phyloP scores from a whole-genome alignment of 768 basidiomycete genomes.

The Piloderma croceum region DNA sequence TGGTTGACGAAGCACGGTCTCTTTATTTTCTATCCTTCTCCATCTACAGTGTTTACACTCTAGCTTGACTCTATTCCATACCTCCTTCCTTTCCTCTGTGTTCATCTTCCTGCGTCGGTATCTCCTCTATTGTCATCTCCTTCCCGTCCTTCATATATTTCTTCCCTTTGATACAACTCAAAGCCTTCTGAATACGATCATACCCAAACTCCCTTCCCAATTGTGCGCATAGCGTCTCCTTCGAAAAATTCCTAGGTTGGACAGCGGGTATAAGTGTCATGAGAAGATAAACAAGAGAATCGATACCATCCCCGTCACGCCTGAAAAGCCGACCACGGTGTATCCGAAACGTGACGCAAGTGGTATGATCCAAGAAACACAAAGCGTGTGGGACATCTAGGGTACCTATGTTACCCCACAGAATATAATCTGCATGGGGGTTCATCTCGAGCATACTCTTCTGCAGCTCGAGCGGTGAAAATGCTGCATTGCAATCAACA shows the following conservation, averaged over 20 bases:
- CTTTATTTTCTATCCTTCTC: no score
- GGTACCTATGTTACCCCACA: conserved; percentile 1
- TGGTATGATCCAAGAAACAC: background rate
- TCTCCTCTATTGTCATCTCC: background rate
- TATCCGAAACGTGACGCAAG: background rate
- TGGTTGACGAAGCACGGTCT: no score
- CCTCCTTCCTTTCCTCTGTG: no score
- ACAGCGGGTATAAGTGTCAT: conserved; percentile 1
- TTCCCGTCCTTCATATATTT: background rate
- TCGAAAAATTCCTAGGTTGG: conserved; percentile 1
- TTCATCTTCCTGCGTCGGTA: background rate
- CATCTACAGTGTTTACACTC: no score
- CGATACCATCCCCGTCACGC: background rate
- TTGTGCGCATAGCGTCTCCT: background rate
- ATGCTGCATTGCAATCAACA: no score
- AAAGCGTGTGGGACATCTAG: background rate
- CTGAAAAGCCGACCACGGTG: conserved; percentile 1
- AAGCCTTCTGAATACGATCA: background rate
- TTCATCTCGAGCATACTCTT: conserved; percentile 3
- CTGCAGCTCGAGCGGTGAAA: conserved; percentile 1
- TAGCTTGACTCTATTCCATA: no score
- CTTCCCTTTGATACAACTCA: background rate
- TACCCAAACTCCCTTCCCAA: background rate
- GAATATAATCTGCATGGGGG: conserved; percentile 4
- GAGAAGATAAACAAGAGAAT: conserved; percentile 1